These are phyloP conservation scores for Rhytidiadelphus loreus DNA, from an alignment of 225 moss, liverwort and hornwort genomes.

Conservation along the genomic window DNA sequence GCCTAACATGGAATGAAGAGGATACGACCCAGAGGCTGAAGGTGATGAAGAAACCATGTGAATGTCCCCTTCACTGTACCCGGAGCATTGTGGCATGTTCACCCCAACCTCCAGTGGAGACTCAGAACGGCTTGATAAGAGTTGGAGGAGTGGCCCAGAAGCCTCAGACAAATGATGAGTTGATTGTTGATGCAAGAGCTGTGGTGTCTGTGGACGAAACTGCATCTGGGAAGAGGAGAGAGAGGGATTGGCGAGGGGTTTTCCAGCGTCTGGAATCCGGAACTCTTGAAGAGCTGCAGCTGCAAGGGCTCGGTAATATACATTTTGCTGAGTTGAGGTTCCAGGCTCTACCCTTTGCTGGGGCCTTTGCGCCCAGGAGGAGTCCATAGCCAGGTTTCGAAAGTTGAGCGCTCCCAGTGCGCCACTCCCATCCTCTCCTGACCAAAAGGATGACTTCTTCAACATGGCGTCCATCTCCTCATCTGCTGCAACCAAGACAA, in stretches of 20 bases:
- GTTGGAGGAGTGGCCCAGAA: slow-evolving; percentile 61
- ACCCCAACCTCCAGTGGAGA: slow-evolving; percentile 45
- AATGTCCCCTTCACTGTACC: slow-evolving; percentile 61
- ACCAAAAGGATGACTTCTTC: slow-evolving; percentile 71
- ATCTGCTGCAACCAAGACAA: slow-evolving; percentile 24
- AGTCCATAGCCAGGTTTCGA: slow-evolving; percentile 38
- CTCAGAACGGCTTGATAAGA: slow-evolving; percentile 59
- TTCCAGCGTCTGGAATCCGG: slow-evolving; percentile 40
- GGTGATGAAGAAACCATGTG: slow-evolving; percentile 55
- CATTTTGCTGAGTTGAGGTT: slow-evolving; percentile 32
- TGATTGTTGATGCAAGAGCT: slow-evolving; percentile 9
- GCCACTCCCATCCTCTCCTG: slow-evolving; percentile 22
- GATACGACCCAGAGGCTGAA: slow-evolving; percentile 49
- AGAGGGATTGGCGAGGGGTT: slow-evolving; percentile 35
- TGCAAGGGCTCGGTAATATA: slow-evolving; percentile 68
- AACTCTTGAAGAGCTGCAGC: slow-evolving; percentile 82
- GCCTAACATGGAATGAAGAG: slow-evolving; percentile 60
- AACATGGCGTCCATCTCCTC: slow-evolving; percentile 57
- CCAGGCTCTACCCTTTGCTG: slow-evolving; percentile 6
- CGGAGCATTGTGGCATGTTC: slow-evolving; percentile 48
- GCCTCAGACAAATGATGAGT: slow-evolving; percentile 35
- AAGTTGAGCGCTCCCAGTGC: slow-evolving; percentile 16
- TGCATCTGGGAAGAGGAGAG: slow-evolving; percentile 34
- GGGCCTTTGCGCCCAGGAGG: slow-evolving; percentile 34
- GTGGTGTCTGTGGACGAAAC: slow-evolving; percentile 31